Evolutionary conservation across 2,329 filamentous ascomycete genomes (phyloP), one percentile per base, ranked within the genome.

Genomic region (Leptographium radiaticola): DNA sequence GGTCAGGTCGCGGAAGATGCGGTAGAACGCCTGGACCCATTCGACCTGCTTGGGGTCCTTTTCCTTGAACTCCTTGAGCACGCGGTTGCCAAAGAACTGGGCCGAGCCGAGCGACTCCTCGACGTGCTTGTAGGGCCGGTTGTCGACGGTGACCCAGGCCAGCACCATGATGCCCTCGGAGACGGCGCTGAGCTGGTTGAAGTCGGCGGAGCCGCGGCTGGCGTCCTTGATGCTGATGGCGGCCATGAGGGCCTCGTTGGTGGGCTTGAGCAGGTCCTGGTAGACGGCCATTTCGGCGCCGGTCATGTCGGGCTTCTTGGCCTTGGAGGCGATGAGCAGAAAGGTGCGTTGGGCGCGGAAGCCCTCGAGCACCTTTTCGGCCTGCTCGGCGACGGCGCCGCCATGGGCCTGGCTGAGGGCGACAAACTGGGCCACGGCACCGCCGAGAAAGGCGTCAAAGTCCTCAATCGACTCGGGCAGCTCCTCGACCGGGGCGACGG

Each of bases 21-120:
- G 83, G 70, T 95, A 95, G 72, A 94, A 96, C n/a, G 89, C 76
- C 63, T 91, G 87, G 38, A 96, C 82, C 81, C 90, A 98, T 64
- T 93, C 84, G 53, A 90, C 78, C 62, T 96, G 87, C 62, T 81
- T 80, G 53, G 80, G 77, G 63, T 91, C 87, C 73, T 77, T 80
- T 52, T 81, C 90, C 71, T 94, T 96, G 68, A 86, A 84, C 62
- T 94, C 86, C 71, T 89, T 95, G 61, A 97, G 73, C 40, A 98
- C 87, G 62, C 90, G 83, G 73, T 98, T 97, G 38, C 93, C 93
- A 63, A 88, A 96, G 72, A 95, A 95, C 67, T 97, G 86, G 43
- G 90, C 88, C 51, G 89, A 85, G 34, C 84, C 83, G 20, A 95
- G 75, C 56, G 84, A 84, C 61, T 95, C 90, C 48, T 84, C 84